Percentiles rank a stretch among this genome's conserved stretches.
Evolutionary conservation across 2,329 filamentous ascomycete genomes (phyloP).

Genomic region (Ascochyta pisi): DNA sequence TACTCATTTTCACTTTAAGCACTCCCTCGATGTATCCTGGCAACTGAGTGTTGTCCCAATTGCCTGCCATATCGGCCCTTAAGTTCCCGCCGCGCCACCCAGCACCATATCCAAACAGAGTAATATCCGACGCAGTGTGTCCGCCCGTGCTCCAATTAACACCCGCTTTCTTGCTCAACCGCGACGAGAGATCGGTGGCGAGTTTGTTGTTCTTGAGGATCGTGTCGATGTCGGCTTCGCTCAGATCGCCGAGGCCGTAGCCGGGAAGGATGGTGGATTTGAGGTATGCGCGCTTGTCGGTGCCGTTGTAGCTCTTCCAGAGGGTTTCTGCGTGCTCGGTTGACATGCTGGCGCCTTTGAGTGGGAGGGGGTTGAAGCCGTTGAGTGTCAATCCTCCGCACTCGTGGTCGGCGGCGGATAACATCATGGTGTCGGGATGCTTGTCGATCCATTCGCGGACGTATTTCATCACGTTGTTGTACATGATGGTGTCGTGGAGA

Average conservation of each 20-base stretch:
- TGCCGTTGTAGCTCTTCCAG: constrained; percentile 40
- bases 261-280: constrained; percentile 32
- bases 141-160: constrained; percentile 49
- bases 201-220: constrained; percentile 38
- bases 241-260: constrained; percentile 37
- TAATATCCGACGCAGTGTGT: constrained; percentile 49
- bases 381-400: constrained; percentile 51
- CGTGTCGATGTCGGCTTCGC: constrained; percentile 34
- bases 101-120: constrained; percentile 46
- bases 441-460: constrained; percentile 52
- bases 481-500: constrained; percentile 50
- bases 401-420: constrained; percentile 53
- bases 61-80: constrained; percentile 30
- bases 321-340: constrained; percentile 38
- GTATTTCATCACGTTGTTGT: constrained; percentile 49
- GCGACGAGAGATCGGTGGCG: constrained; percentile 33
- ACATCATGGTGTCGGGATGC: constrained; percentile 49
- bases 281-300: constrained; percentile 40
- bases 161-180: constrained; percentile 43
- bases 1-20: constrained; percentile 26
- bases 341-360: constrained; percentile 41
- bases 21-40: constrained; percentile 30
- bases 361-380: constrained; percentile 46
- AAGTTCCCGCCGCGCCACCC: constrained; percentile 25
- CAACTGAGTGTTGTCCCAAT: constrained; percentile 33